Conservation (phyloP, 306 rosid genomes). For the Sophora flavescens region DNA sequence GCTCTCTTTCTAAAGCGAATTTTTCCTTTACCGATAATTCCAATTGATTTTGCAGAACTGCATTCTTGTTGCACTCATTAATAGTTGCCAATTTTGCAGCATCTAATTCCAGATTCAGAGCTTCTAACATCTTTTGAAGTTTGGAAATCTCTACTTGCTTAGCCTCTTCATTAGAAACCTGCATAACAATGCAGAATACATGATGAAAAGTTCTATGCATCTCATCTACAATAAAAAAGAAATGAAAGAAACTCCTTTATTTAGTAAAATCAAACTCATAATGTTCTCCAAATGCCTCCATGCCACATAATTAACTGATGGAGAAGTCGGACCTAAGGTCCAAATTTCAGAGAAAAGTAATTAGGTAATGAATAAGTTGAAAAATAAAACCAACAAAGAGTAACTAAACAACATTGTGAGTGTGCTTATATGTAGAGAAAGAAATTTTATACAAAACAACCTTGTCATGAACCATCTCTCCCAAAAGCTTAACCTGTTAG, state of each 20-base stretch:
- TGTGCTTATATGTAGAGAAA: not conserved
- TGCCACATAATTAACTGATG: slow-evolving; percentile 30
- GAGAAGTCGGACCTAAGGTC: not conserved
- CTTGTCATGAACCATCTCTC: not conserved
- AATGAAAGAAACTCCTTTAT: not conserved
- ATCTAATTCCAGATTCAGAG: slow-evolving; percentile 85
- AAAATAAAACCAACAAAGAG: slow-evolving; percentile 12
- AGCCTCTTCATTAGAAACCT: slow-evolving; percentile 93
- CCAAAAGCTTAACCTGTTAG: too few relatives aligned
- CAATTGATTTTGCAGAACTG: slow-evolving; percentile 85
- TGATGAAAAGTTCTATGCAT: slow-evolving; percentile 37
- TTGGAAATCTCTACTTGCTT: slow-evolving; percentile 74
- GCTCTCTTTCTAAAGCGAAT: slow-evolving; percentile 81
- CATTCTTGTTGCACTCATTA: slow-evolving; percentile 95
- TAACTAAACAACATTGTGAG: not conserved
- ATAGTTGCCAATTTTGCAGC: slow-evolving; percentile 87
- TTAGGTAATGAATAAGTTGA: slow-evolving; percentile 26
- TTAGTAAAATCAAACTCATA: slow-evolving; percentile 22
- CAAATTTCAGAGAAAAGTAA: slow-evolving; percentile 32
- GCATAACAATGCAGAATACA: slow-evolving; percentile 48
- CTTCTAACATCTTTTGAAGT: slow-evolving; percentile 77
- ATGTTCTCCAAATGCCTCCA: slow-evolving; percentile 5
- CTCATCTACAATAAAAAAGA: not conserved
- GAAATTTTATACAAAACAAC: slow-evolving; percentile 22
- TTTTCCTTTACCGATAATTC: slow-evolving; percentile 81